phyloP scores from a whole-genome alignment of 2,329 filamentous ascomycete species.

The Phaeosphaeriaceae sp. region DNA sequence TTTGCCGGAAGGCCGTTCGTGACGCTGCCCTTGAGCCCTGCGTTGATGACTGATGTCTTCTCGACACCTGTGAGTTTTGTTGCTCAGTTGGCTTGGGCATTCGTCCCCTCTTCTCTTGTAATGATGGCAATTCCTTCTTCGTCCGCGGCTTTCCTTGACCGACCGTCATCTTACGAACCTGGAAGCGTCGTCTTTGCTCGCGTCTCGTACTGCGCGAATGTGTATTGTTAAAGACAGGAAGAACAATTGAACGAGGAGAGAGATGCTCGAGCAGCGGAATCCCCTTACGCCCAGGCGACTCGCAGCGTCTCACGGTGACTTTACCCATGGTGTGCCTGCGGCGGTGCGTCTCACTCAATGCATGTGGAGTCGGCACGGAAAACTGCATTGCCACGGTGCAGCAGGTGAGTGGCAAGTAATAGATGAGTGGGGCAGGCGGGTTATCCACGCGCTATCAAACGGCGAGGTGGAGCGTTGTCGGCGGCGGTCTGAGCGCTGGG shows the following conservation, averaged over 20 bases:
- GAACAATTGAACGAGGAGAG: background rate
- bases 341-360: background rate
- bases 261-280: conserved; percentile 1
- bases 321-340: conserved; percentile 1
- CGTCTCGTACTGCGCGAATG: background rate
- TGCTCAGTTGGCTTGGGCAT: background rate
- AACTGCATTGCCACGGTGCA: background rate
- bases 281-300: background rate
- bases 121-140: background rate
- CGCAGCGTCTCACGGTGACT: background rate
- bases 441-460: background rate
- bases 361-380: background rate
- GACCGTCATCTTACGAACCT: background rate
- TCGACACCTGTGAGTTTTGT: background rate
- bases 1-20: background rate
- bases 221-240: background rate
- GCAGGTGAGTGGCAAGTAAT: background rate
- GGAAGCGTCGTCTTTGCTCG: background rate
- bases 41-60: background rate
- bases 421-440: background rate
- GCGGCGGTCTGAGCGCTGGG: background rate
- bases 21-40: background rate
- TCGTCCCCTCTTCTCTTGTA: background rate
- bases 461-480: background rate
- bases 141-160: background rate